Evolutionary conservation across 345 rosid genomes (phyloP), one percentile per base, ranked within the genome.

Genomic region (Linum tenue): DNA sequence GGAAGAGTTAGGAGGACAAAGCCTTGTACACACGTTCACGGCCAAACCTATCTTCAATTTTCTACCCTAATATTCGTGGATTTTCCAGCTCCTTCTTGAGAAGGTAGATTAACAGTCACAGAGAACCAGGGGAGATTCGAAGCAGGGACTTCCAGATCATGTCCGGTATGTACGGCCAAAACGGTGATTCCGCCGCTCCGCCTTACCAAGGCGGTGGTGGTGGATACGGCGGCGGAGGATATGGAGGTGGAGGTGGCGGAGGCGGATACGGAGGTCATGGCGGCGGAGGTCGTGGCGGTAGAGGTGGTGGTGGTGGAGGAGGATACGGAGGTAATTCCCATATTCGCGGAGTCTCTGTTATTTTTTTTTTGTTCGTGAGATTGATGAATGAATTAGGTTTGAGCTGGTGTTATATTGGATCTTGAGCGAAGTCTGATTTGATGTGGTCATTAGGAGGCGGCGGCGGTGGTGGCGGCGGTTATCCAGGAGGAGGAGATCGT

Each of bases 151-250:
- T 12, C 9, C 36, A 4, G 58, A 67, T 61, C 65, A 86, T 90
- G 95, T 83, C 97, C 65, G 95, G 95, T 59, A 68, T 74, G 89
- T 85, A 90, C 79, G 88, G 85, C 65, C 90, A 90, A 73, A 87
- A 80, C 51, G 83, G 84, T 74, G 84, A 82, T 3, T 57, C 71
- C 16, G 73, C 71, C 61, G 75, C 71, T 50, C 61, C 70, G 75
- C 48, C 81, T 75, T 37, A 78, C 37, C 17, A 58, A 17, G 50
- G 65, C 3, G 83, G 82, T 15, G 64, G 81, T 42, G 75, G 73
- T 5, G 64, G 74, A 2, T 70, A 64, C 0, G 62, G 70, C n/a
- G 75, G 63, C 3, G 57, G 73, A 16, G 67, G 67, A 1, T 17
- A 36, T 36, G 67, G 59, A 31, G 67, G 59, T 5, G 57, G n/a